Percentiles rank a stretch among this genome's conserved stretches.
phyloP scores from a whole-genome alignment of 441 rosid species.

The Pelargonium exstipulatum region DNA sequence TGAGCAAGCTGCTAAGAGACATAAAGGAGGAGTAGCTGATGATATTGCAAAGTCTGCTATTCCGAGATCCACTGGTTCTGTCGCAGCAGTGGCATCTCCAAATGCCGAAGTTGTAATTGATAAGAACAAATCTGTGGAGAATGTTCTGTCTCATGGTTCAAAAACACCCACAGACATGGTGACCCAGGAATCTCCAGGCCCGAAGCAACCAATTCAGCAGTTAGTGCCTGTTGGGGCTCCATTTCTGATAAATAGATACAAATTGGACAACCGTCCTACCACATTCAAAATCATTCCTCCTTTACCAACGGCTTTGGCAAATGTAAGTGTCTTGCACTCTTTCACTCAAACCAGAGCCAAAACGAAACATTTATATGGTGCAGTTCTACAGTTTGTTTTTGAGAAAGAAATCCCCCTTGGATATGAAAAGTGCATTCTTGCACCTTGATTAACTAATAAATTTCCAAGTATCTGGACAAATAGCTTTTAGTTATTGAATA shows the following conservation, averaged over 20 bases:
- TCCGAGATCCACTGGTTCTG: conserved; percentile 38
- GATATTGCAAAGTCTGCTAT: conserved; percentile 34
- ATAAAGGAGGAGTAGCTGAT: conserved; percentile 39
- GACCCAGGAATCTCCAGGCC: conserved; percentile 37
- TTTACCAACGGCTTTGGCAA: conserved; percentile 68
- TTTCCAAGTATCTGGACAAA: not conserved
- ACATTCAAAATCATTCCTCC: conserved; percentile 69
- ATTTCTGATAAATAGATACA: conserved; percentile 54
- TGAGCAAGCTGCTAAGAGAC: conserved; percentile 67
- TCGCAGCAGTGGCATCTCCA: conserved; percentile 32
- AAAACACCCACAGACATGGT: conserved; percentile 31
- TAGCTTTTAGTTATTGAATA: not conserved
- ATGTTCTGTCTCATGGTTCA: conserved; percentile 30
- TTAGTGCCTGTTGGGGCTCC: conserved; percentile 33
- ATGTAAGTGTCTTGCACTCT: conserved; percentile 48
- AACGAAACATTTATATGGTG: not conserved
- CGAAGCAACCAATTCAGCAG: conserved; percentile 41
- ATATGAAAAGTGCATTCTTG: not conserved
- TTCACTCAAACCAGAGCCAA: conserved; percentile 1
- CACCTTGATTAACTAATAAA: not conserved
- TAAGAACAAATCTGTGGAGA: conserved; percentile 43
- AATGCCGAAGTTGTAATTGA: conserved; percentile 32
- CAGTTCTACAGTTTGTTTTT: not conserved
- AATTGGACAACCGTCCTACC: conserved; percentile 79
- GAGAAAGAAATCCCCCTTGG: not conserved